Evolutionary conservation across 2,329 filamentous ascomycete species (phyloP), one percentile per base, ranked within the genome.

Genomic region (Epichloe sibirici): DNA sequence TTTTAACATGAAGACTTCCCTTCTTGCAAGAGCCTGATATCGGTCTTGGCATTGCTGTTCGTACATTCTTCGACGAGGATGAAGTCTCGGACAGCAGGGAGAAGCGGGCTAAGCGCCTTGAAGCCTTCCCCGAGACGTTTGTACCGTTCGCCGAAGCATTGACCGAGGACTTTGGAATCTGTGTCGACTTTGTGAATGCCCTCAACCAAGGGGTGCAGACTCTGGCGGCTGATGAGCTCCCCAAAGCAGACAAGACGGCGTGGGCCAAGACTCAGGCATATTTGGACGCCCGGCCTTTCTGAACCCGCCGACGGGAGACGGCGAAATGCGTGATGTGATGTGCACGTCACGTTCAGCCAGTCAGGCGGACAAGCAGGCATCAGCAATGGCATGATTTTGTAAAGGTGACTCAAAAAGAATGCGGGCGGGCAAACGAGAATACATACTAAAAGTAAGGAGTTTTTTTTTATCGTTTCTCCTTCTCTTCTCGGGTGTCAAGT

Each of bases 1-100:
- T 42, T 48, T 40, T 23, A 17, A 17, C 17, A 21, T 43, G 1
- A 52, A 82, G 78, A 51, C 71, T 90, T 4, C 86, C 86, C 8
- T 87, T 90, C 64, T 69, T 80, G 21, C 72, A 76, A 17, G 82
- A 88, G 57, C 82, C 85, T 11, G 85, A 90, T 61, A 84, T 88
- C 47, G 85, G 82, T 12, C 76, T 93, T 37, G 86, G 85, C 31
- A 87, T 93, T 56, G 86, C 87, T 1, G 81, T 90, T 42, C 88
- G 89, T 67, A 88, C 85, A 8, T 88, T 88, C 63, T 76, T 89
- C 23, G 85, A 89, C 58, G 86, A 90, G 54, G 73, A 90, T 48
- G 77, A 80, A 49, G 74, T 76, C 21, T 69, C 73, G 8, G 77
- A 86, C 55, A 73, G 77, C 9, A 68, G 67, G 3, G 74, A 77